phyloP scores from a whole-genome alignment of 2,329 filamentous ascomycete genomes.

The Monosporascus sp. region DNA sequence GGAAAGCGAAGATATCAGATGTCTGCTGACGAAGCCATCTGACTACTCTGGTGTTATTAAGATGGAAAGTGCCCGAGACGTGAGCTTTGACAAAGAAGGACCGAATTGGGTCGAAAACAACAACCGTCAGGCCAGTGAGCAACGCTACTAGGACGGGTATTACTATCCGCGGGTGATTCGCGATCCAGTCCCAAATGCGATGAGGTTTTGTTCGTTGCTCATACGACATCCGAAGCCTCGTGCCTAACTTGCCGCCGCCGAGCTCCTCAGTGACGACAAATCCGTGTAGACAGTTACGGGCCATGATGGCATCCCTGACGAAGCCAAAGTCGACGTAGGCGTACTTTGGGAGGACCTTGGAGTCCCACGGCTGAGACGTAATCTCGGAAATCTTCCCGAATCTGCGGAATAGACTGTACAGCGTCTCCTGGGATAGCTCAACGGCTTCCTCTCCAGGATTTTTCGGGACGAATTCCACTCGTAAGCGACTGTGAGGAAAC shows the following conservation, averaged over 20 bases:
- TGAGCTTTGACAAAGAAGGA: constrained; percentile 90
- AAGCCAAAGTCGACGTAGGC: constrained; percentile 73
- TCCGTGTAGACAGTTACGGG: constrained; percentile 88
- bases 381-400: constrained; percentile 93
- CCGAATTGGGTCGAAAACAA: constrained; percentile 89
- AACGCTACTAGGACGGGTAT: constrained; percentile 79
- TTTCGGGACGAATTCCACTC: constrained; percentile 78
- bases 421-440: constrained; percentile 78
- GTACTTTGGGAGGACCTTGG: constrained; percentile 76
- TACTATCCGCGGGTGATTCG: constrained; percentile 80
- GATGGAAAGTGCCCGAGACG: constrained; percentile 70
- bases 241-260: constrained; percentile 72
- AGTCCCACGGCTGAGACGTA: constrained; percentile 73
- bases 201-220: constrained; percentile 72
- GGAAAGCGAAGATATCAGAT: constrained; percentile 59
- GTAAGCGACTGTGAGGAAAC: constrained; percentile 69
- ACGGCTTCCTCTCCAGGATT: constrained; percentile 65
- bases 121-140: constrained; percentile 75
- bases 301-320: constrained; percentile 75
- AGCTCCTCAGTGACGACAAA: constrained; percentile 63
- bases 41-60: constrained; percentile 69
- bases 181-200: constrained; percentile 82
- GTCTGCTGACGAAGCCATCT: constrained; percentile 77
- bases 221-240: constrained; percentile 76
- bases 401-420: constrained; percentile 81